Evolutionary conservation across 139 green algal genomes (phyloP), one percentile per base, ranked within the genome.

Genomic region (Chlamydomonas incerta): DNA sequence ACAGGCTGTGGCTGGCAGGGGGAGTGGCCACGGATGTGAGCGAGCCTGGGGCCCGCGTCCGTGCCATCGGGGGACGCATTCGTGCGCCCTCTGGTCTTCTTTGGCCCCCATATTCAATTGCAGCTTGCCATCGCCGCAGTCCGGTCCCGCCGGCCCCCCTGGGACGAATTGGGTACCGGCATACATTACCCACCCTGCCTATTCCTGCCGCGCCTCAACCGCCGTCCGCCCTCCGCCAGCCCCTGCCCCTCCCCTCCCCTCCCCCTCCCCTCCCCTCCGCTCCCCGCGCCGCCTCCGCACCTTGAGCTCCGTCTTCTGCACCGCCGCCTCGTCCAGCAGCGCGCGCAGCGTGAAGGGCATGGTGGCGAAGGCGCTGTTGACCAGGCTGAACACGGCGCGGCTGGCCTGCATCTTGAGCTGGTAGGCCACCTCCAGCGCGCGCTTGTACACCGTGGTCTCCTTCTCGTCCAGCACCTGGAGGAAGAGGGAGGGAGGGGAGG

Each of bases 381-480:
- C 96, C 71, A 99, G 95, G 35, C 82, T 91, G 81, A 98, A 96
- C 28, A 98, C 91, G 31, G 92, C 90, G 20, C 97, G 93, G 29
- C 90, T 94, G 55, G 95, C 94, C 87, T 95, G 94, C 63, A 93
- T 92, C 90, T 99, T 99, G 26, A 99, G 92, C 66, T 94, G 92
- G 93, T 99, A 99, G 57, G 95, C 89, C 75, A 94, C 90, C 57
- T 98, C 97, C 81, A 99, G 87, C 15, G 96, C 97, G 21, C 97
- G 91, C 94, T 99, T 99, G 95, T 98, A 99, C 72, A 99, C 95
- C 1, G 95, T 98, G 37, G 98, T 99, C 93, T 98, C 93, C 92
- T 96, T 98, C 93, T 99, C 98, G 76, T 99, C 97, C 41, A 96
- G 69, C 62, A 97, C 83, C 69, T 86, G 47, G 63, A 2, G 60